These are phyloP conservation scores for Saccharum officinarum DNA, from an alignment of 176 grass and related monocot genomes.

Conservation along the genomic window DNA sequence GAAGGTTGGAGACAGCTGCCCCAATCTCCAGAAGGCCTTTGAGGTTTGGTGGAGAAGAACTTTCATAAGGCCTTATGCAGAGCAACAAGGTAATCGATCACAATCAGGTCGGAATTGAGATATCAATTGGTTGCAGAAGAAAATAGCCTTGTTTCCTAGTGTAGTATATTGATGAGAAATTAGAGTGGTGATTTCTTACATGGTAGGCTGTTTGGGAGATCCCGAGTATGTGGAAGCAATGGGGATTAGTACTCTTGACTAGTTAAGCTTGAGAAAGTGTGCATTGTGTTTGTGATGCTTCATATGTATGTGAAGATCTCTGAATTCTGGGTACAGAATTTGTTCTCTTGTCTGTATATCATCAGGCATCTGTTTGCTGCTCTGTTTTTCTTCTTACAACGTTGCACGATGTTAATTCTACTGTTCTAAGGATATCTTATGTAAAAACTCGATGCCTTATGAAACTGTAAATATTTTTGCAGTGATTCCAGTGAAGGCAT, in stretches of 20 bases:
- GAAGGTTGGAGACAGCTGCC: constrained; percentile 77
- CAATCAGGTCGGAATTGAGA: constrained; percentile 34
- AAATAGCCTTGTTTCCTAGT: background rate
- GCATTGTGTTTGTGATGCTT: constrained; percentile 40
- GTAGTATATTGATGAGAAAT: constrained; percentile 15
- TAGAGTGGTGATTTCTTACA: constrained; percentile 28
- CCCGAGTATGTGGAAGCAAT: background rate
- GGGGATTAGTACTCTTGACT: constrained; percentile 12
- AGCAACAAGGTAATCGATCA: constrained; percentile 43
- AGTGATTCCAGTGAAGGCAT: background rate
- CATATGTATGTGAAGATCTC: constrained; percentile 7
- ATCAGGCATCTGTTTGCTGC: background rate
- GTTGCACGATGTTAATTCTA: background rate
- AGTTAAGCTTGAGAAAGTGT: constrained; percentile 36
- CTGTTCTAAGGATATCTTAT: background rate
- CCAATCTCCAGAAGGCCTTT: constrained; percentile 94
- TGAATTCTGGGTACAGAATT: constrained; percentile 37
- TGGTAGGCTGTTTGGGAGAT: constrained; percentile 12
- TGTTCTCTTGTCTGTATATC: background rate
- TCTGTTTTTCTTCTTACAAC: background rate
- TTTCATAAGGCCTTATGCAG: constrained; percentile 74
- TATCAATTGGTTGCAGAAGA: background rate
- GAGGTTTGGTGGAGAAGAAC: constrained; percentile 98
- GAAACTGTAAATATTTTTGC: constrained; percentile 27
- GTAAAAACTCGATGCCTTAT: constrained; percentile 24